These are phyloP conservation scores for Alternaria sp. DNA, from an alignment of 2,329 filamentous ascomycete genomes.

Conservation along the genomic window DNA sequence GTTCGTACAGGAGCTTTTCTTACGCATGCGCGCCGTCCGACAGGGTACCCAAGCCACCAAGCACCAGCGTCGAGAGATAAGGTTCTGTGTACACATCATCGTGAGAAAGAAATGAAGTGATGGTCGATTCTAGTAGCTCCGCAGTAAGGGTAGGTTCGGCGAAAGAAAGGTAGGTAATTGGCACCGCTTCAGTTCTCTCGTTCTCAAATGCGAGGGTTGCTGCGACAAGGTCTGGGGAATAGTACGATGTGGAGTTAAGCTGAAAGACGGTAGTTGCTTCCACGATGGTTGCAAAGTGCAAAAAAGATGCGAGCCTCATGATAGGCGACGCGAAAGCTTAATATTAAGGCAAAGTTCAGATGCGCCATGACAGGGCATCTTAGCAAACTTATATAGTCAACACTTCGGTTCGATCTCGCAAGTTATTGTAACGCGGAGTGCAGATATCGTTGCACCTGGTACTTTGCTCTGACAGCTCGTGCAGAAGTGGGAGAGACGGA, in stretches of 20 bases:
- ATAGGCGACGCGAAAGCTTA: not conserved
- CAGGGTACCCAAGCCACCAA: slow-evolving; percentile 9
- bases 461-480: not conserved
- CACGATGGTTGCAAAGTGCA: not conserved
- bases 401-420: not conserved
- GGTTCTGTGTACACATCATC: slow-evolving; percentile 21
- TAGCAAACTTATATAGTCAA: not conserved
- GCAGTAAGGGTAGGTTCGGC: slow-evolving; percentile 1
- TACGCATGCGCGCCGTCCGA: slow-evolving; percentile 1
- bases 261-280: slow-evolving; percentile 7
- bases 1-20: no score
- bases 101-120: not conserved
- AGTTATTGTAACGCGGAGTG: not conserved
- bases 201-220: slow-evolving; percentile 1
- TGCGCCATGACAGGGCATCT: not conserved
- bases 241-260: slow-evolving; percentile 14
- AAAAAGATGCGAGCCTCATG: slow-evolving; percentile 4
- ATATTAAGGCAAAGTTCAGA: not conserved
- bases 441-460: not conserved
- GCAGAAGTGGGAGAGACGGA: slow-evolving; percentile 11
- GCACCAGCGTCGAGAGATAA: slow-evolving; percentile 14
- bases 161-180: slow-evolving; percentile 10
- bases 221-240: slow-evolving; percentile 7
- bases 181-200: slow-evolving; percentile 1
- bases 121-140: slow-evolving; percentile 1